Evolutionary conservation across 2,329 filamentous ascomycete genomes (phyloP), one percentile per base, ranked within the genome.

Genomic region (Cladosporium sp.): DNA sequence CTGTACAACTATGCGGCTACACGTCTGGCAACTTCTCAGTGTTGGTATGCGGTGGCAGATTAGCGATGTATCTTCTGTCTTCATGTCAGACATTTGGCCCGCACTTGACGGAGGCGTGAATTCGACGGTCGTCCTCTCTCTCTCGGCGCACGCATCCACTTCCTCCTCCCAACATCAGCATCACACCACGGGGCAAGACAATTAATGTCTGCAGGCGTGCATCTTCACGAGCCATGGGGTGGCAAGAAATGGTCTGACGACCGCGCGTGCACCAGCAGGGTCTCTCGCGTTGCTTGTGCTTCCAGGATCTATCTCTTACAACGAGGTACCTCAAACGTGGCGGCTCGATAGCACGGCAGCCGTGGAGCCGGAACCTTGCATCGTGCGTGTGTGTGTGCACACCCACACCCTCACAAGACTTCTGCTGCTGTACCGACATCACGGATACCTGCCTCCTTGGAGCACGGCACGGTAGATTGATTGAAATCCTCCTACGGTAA

Each of bases 161-260:
- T 18, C 23, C 4, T 4, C 29, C 29, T 29, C 29, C 29, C 5
- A 31, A 35, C 11, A 35, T 1, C 33, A 35, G 14, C 33, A 53
- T 29, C 14, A n/a, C 29, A 28, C 28, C 26, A 53, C 26, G 10
- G 29, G 21, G 50, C 28, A 31, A 28, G 6, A 26, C 23, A 5
- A 6, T 10, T 11, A 26, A 12, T 5, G 5, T 16, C 16, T 40
- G 35, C 35, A 40, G 16, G 35, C 16, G 16, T 50, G 53, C 33
- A 12, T 57, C 53, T 35, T 37, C 53, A 57, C 53, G 26, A 57
- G 53, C 53, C 53, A 57, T 57, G 37, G 53, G 5, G 53, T 37
- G 31, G 14, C 29, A 35, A n/a, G 53, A 37, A 3, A 21, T 57
- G 31, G n/a, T n/a, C 53, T n/a, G 28, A 33, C 26, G 21, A 16